Base-by-base conservation (phyloP, 768 basidiomycete species). In the Hericium rajendrae region DNA sequence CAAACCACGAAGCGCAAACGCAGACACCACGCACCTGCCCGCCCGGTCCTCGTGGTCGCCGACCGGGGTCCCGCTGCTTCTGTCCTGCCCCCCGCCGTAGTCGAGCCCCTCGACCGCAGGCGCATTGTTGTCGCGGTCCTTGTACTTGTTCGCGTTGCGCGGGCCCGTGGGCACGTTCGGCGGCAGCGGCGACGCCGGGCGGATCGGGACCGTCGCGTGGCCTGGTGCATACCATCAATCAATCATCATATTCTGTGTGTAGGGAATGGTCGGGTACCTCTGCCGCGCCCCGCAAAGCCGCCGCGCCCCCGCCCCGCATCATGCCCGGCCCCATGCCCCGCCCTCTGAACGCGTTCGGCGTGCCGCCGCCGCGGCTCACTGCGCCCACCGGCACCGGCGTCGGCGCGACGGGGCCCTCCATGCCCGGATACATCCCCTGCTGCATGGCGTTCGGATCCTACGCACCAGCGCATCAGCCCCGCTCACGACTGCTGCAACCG, bases 51-150 rank as follows among this genome's bases (percentile, higher is more conserved):
- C 60, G 26, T 15, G 46, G 6, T 61, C 57, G 10, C 39, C 38
- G 16, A 26, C 48, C 10, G 60, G 60, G 13, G 60, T 59, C 38
- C 26, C 16, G 22, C 60, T 59, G 65, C 78, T 48, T 28, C 60
- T 55, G 10, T 64, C 65, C 8, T 52, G 52, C 2, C 60, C 68
- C 22, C 63, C 71, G 4, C 84, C 88, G 2, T 93, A 93, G 67
- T 93, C 91, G 65, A 93, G 70, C n/a, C 91, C 90, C 66, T 92
- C 90, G 12, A 90, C 88, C 26, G 88, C 88, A 59, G 88, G 86
- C 1, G 88, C 86, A 65, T 89, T 89, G 15, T 82, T 84, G 66
- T 92, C 90, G 43, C 89, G 78, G 69, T 93, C 91, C 74, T 91
- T 92, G 73, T 93, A 92, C 67, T 90, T 90, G 67, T 88, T 89